Conservation (phyloP, 441 rosid genomes). For the Isatis lusitanica region DNA sequence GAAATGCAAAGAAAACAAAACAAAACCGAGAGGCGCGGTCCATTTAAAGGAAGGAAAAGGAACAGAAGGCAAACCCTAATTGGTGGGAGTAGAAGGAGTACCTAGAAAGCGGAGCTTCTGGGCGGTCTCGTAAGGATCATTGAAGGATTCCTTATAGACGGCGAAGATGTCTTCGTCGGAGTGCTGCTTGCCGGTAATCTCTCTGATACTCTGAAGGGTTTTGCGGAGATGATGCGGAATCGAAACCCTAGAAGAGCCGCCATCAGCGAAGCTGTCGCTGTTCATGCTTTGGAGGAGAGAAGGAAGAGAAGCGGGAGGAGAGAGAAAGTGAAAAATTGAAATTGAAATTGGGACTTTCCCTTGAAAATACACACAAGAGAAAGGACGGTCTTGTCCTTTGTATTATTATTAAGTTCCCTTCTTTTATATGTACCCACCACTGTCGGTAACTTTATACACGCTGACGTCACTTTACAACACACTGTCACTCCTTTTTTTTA, state of each 20-base stretch:
- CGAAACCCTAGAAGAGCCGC: conserved; percentile 44
- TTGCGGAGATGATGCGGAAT: conserved; percentile 48
- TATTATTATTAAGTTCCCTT: not conserved
- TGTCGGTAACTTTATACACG: not conserved
- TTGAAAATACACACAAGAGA: not conserved
- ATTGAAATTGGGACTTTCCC: not conserved
- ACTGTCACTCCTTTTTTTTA: not conserved
- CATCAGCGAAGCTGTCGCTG: conserved; percentile 32
- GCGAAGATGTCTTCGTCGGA: conserved; percentile 83
- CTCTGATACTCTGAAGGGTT: conserved; percentile 61
- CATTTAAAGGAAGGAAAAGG: not conserved
- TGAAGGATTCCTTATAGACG: conserved; percentile 64
- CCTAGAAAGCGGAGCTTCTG: conserved; percentile 80
- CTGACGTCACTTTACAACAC: not conserved
- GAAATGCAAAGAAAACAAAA: not conserved
- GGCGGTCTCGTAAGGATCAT: conserved; percentile 84
- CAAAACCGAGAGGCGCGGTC: not conserved
- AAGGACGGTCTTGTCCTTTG: not conserved
- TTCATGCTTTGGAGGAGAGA: conserved; percentile 13
- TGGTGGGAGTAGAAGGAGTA: conserved; percentile 15
- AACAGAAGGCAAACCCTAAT: not conserved
- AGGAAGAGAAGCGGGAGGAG: conserved; percentile 22
- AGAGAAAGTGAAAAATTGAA: conserved; percentile 9
- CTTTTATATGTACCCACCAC: not conserved
- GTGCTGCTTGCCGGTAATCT: conserved; percentile 80